Evolutionary conservation across 139 green algal genomes (phyloP).

Genomic region (Chlamydomonas sphaeroides): DNA sequence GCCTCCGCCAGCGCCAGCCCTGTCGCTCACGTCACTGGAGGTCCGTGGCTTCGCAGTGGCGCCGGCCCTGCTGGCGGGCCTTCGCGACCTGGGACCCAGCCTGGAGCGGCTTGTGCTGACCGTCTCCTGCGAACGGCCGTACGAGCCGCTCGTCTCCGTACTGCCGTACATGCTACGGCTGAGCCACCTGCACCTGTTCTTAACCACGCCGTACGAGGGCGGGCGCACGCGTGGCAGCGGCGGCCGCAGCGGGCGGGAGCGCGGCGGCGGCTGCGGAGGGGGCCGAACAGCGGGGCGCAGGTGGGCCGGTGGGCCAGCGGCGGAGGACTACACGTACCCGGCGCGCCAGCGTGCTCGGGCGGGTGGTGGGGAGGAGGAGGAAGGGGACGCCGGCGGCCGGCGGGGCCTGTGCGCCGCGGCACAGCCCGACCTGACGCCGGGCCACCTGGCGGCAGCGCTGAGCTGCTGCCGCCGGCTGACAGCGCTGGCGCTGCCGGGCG

Average conservation of each 20-base stretch:
- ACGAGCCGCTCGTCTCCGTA: not conserved
- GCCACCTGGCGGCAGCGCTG: conserved; percentile 23
- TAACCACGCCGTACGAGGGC: no score
- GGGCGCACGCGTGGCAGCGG: not conserved
- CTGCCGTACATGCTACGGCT: conserved; percentile 10
- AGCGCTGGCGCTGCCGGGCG: conserved; percentile 7
- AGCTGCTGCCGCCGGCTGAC: conserved; percentile 8
- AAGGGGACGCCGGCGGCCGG: no score
- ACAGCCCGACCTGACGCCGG: not conserved
- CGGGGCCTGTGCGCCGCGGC: no score
- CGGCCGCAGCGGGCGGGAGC: not conserved
- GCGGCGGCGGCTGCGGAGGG: not conserved
- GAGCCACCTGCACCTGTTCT: conserved; percentile 27
- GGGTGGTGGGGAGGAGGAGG: no score
- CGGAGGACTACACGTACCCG: no score
- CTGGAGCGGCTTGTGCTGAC: not conserved
- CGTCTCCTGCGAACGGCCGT: conserved; percentile 9
- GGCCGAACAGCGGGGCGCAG: no score
- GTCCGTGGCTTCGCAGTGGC: not conserved
- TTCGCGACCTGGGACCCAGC: not conserved
- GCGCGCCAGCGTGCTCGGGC: no score
- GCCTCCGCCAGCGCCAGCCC: not conserved
- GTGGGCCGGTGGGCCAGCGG: no score
- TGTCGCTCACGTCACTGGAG: not conserved
- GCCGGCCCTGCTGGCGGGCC: not conserved